Conservation (phyloP, 345 rosid genomes). For the Citrus trifoliata region DNA sequence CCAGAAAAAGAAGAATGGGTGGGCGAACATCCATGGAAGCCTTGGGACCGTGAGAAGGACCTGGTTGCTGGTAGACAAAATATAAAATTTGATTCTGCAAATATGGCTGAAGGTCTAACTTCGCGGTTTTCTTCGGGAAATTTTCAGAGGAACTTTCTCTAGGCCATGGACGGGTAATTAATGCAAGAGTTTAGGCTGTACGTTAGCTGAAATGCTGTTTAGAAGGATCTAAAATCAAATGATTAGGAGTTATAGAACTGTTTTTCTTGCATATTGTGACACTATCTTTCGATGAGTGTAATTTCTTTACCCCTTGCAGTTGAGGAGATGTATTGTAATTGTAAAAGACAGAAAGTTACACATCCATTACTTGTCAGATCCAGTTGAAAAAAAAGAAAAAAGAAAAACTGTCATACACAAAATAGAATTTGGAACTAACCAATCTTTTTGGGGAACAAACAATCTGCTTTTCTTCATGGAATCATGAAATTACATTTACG, state of each 20-base stretch:
- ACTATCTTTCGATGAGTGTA: neutral
- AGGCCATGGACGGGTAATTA: conserved; percentile 5
- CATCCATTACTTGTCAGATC: neutral
- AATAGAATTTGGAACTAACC: no score
- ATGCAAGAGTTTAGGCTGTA: neutral
- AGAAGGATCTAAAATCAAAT: neutral
- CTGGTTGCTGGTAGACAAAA: conserved; percentile 67
- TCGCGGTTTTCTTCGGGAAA: conserved; percentile 79
- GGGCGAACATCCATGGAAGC: conserved; percentile 94
- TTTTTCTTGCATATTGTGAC: neutral
- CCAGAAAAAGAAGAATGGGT: conserved; percentile 74
- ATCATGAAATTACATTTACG: neutral
- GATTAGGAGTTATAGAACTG: neutral
- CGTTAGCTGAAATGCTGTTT: neutral
- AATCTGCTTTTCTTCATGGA: no score
- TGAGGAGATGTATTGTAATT: neutral
- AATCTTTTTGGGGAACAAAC: no score
- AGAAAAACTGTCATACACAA: no score
- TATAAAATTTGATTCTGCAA: conserved; percentile 59
- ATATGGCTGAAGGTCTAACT: conserved; percentile 71
- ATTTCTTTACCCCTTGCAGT: neutral
- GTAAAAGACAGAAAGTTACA: neutral
- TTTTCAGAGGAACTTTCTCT: conserved; percentile 79
- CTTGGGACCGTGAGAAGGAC: conserved; percentile 96
- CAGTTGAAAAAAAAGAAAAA: no score